A percentile compares a stretch with the other conserved stretches of the same genome.
phyloP scores from a whole-genome alignment of 1,139 yeast species.

The Yamadazyma sp. region DNA sequence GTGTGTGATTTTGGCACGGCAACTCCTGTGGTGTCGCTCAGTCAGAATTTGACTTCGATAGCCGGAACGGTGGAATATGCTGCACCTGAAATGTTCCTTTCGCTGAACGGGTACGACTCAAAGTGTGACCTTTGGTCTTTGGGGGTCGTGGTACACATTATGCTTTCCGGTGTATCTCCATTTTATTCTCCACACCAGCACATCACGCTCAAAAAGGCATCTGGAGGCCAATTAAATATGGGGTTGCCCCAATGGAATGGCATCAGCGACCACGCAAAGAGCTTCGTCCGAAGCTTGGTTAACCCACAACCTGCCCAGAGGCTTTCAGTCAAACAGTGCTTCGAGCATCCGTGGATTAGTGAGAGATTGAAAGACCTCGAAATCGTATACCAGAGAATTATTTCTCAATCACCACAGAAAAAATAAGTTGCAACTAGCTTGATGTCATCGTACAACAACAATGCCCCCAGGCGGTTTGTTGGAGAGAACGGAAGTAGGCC shows the following conservation, averaged over 20 bases:
- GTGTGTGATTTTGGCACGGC: constrained; percentile 73
- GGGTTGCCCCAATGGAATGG: constrained; percentile 36
- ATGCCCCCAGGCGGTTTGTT: not conserved
- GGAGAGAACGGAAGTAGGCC: not conserved
- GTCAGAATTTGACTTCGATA: constrained; percentile 49
- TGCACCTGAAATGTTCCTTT: constrained; percentile 53
- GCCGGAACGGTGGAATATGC: constrained; percentile 71
- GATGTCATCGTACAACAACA: not conserved
- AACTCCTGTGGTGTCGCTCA: constrained; percentile 23
- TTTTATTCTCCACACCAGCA: constrained; percentile 46
- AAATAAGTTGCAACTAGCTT: not conserved
- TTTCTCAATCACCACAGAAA: not conserved
- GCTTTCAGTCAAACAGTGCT: constrained; percentile 26
- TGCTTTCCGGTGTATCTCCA: constrained; percentile 61
- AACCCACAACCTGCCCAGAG: constrained; percentile 34
- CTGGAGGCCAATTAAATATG: constrained; percentile 41
- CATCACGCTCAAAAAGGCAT: constrained; percentile 39
- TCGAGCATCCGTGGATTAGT: constrained; percentile 47
- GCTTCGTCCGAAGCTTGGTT: not conserved
- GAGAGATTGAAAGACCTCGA: constrained; percentile 16
- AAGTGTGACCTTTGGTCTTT: constrained; percentile 72
- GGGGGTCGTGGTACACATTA: constrained; percentile 57
- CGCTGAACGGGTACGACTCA: constrained; percentile 41
- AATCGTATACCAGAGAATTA: constrained; percentile 13
- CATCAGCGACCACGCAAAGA: not conserved